Base-by-base conservation (phyloP, 441 rosid genomes). In the Gossypium davidsonii region DNA sequence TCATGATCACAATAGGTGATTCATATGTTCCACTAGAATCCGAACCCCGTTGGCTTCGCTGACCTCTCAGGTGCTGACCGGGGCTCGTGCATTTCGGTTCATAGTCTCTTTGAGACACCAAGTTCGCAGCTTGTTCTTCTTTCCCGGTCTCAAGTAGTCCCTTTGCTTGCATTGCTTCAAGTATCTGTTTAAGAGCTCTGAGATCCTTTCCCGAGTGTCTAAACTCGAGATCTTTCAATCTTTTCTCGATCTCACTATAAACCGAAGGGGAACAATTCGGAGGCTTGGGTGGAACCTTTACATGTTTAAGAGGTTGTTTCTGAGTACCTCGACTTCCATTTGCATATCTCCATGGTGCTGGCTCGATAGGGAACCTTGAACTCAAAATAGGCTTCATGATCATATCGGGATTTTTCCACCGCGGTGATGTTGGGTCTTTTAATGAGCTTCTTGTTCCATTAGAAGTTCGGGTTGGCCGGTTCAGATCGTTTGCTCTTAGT, bases 1-100 rank as follows among this genome's bases (percentile, higher is more conserved):
- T 94, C 93, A 92, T 91, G 72, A 94, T 89, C 82, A 94, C 96
- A 51, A 94, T 94, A 0, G 97, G 93, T 62, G 98, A 92, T 70
- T 92, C 92, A 82, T 78, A 89, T 7, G 73, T 75, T 80, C 79
- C 79, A 11, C 67, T 73, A 76, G 86, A 83, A 74, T 84, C 76
- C 1, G 79, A 79, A 74, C 75, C 81, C 14, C 57, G 83, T 11
- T 42, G 68, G 77, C 73, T 84, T 52, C 28, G 82, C 10, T 73
- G 86, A 76, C 82, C 79, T 80, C 80, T 79, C n/a, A 75, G 64
- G 73, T 72, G 84, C 76, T 77, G 88, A 67, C 64, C 74, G 9
- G 83, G 82, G 71, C 77, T 76, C 57, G 72, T 80, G 80, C 80
- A 71, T 78, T 83, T 85, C 39, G 74, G 72, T 77, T 85, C 85